Evolutionary conservation across 140 eudicot species (phyloP).

Genomic region (Stevia rebaudiana): DNA sequence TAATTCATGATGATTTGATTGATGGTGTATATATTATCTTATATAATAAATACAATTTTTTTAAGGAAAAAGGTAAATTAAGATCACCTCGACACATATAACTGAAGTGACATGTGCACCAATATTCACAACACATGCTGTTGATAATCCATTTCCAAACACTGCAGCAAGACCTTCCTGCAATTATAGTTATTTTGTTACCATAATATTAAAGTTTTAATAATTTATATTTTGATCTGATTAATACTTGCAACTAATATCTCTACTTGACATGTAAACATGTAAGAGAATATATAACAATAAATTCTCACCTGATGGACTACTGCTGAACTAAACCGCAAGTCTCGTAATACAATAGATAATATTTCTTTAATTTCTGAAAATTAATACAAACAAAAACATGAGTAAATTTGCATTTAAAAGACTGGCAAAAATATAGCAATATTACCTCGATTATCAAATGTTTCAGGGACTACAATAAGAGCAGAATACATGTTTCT

Average conservation of each 20-base stretch:
- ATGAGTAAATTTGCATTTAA: neutral
- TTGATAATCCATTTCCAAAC: constrained; percentile 90
- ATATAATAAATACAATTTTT: neutral
- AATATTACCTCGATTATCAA: constrained; percentile 77
- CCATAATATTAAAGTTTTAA: neutral
- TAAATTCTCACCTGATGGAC: constrained; percentile 72
- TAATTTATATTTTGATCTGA: neutral
- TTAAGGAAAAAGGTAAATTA: constrained; percentile 3
- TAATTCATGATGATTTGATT: constrained; percentile 3
- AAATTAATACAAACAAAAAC: neutral
- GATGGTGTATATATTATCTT: neutral
- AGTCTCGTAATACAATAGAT: constrained; percentile 73
- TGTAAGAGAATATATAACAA: neutral
- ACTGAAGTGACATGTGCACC: constrained; percentile 93
- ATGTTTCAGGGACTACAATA: constrained; percentile 92
- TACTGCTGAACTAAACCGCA: constrained; percentile 80
- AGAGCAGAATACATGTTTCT: constrained; percentile 75
- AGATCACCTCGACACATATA: constrained; percentile 76
- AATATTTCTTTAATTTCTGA: constrained; percentile 83
- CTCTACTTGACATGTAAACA: constrained; percentile 6
- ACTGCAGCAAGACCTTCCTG: constrained; percentile 99
- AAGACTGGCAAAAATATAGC: neutral
- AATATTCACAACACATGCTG: constrained; percentile 84
- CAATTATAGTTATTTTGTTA: neutral
- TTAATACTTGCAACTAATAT: neutral